Evolutionary conservation across 768 basidiomycete genomes (phyloP).

Genomic region (Amanita rubescens): DNA sequence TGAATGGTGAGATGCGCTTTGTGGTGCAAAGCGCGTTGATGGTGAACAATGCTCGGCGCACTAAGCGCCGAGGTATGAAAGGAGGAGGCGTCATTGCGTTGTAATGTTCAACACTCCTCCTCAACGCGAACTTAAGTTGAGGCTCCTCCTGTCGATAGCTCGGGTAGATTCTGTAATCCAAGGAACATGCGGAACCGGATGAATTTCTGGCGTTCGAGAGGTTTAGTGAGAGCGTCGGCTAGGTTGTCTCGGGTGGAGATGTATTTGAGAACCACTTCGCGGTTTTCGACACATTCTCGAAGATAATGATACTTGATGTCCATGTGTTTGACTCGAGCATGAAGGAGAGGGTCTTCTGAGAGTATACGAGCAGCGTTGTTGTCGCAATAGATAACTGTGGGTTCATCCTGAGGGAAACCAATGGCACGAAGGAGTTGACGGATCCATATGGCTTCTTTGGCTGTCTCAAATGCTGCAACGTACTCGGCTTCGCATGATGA

Average conservation of each 20-base stretch:
- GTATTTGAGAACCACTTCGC: slow-evolving; percentile 21
- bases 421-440: slow-evolving; percentile 1
- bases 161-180: slow-evolving; percentile 9
- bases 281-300: slow-evolving; percentile 23
- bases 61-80: no score
- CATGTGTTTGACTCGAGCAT: slow-evolving; percentile 35
- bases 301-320: slow-evolving; percentile 32
- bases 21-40: no score
- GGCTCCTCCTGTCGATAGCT: slow-evolving; percentile 14
- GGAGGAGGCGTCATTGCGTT: no score
- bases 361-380: slow-evolving; percentile 32
- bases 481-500: slow-evolving; percentile 35
- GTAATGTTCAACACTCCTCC: slow-evolving; percentile 26
- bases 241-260: slow-evolving; percentile 26
- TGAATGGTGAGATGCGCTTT: no score
- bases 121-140: no score
- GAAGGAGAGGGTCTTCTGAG: slow-evolving; percentile 25
- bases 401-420: not conserved
- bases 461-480: slow-evolving; percentile 23
- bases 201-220: slow-evolving; percentile 17
- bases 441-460: slow-evolving; percentile 25
- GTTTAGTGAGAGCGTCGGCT: slow-evolving; percentile 36
- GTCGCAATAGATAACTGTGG: slow-evolving; percentile 19
- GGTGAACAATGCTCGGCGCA: no score
- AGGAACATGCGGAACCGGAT: slow-evolving; percentile 8